A percentile compares a stretch with the other conserved stretches of the same genome.
Conservation (phyloP, 768 basidiomycete genomes). For the Auriculariales sp. region DNA sequence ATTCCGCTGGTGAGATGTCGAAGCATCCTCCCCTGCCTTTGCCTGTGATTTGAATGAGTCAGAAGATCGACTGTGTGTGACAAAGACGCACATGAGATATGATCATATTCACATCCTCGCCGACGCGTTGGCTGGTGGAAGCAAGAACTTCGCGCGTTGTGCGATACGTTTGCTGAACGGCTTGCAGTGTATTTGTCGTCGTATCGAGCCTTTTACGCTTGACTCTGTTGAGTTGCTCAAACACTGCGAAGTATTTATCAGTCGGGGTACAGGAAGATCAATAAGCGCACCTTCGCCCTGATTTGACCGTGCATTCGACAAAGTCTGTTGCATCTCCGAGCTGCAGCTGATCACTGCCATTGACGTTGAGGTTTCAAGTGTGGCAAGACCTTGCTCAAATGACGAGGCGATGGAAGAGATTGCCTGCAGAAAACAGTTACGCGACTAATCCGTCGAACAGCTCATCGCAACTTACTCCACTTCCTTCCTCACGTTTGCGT, state of each 20-base stretch:
- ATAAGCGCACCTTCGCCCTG: conserved; percentile 28
- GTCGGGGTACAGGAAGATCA: not conserved
- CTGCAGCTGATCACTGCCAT: not conserved
- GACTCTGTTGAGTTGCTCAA: conserved; percentile 43
- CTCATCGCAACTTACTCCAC: conserved; percentile 35
- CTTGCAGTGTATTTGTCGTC: conserved; percentile 27
- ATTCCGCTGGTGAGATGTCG: not conserved
- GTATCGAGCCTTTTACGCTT: conserved; percentile 51
- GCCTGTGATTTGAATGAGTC: not conserved
- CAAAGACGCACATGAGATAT: not conserved
- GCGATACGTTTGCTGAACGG: conserved; percentile 8
- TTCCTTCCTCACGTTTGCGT: conserved; percentile 38
- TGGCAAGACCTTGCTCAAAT: conserved; percentile 1
- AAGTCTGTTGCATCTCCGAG: conserved; percentile 14
- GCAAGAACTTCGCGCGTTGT: conserved; percentile 25
- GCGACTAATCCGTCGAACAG: conserved; percentile 7
- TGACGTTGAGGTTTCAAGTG: not conserved
- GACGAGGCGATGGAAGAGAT: not conserved
- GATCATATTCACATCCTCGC: not conserved
- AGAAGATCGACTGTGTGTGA: not conserved
- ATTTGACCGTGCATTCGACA: conserved; percentile 27
- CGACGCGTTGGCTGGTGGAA: conserved; percentile 35
- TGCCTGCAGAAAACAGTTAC: not conserved
- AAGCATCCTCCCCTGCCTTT: not conserved
- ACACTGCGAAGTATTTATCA: conserved; percentile 23